Percentiles rank a stretch among this genome's conserved stretches.
Conservation (phyloP, 2,329 filamentous ascomycete genomes). For the Cladosporium velox region DNA sequence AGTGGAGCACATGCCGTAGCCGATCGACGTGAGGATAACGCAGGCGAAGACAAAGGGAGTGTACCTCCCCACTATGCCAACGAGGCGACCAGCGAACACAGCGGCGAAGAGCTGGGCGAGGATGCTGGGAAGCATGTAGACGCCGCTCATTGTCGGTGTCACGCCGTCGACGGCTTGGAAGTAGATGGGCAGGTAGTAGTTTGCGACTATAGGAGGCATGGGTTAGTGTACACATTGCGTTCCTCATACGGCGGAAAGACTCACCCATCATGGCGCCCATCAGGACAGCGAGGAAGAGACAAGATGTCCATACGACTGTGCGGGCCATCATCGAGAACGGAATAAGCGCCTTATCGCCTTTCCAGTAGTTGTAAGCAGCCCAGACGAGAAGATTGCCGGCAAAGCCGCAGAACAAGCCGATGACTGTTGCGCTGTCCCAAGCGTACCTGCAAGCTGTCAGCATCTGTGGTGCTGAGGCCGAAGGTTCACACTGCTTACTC, state of each 20-base stretch:
- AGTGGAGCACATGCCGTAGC: slow-evolving; percentile 31
- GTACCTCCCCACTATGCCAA: slow-evolving; percentile 23
- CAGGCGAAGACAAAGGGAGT: slow-evolving; percentile 25
- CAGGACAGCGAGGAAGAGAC: slow-evolving; percentile 39
- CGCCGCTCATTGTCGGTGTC: slow-evolving; percentile 42
- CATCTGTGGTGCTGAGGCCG: no score
- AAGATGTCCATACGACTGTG: slow-evolving; percentile 40
- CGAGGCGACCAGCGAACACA: slow-evolving; percentile 24
- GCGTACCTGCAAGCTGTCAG: slow-evolving; percentile 20
- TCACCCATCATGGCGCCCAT: slow-evolving; percentile 31
- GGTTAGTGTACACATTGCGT: slow-evolving; percentile 38
- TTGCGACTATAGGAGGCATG: slow-evolving; percentile 23
- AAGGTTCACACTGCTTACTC: slow-evolving; percentile 22
- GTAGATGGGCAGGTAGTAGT: slow-evolving; percentile 43
- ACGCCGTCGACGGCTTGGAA: slow-evolving; percentile 45
- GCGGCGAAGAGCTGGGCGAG: slow-evolving; percentile 29
- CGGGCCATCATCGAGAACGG: slow-evolving; percentile 39
- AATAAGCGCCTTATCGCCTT: slow-evolving; percentile 43
- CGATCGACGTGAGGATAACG: slow-evolving; percentile 26
- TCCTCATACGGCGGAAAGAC: slow-evolving; percentile 22
- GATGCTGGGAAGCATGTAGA: slow-evolving; percentile 42
- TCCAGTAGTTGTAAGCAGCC: slow-evolving; percentile 39
- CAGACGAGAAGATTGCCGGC: slow-evolving; percentile 37
- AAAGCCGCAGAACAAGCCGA: slow-evolving; percentile 40
- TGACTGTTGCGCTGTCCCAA: slow-evolving; percentile 40